phyloP scores from a whole-genome alignment of 768 basidiomycete species.

The Tylopilus plumbeoviolaceoides region DNA sequence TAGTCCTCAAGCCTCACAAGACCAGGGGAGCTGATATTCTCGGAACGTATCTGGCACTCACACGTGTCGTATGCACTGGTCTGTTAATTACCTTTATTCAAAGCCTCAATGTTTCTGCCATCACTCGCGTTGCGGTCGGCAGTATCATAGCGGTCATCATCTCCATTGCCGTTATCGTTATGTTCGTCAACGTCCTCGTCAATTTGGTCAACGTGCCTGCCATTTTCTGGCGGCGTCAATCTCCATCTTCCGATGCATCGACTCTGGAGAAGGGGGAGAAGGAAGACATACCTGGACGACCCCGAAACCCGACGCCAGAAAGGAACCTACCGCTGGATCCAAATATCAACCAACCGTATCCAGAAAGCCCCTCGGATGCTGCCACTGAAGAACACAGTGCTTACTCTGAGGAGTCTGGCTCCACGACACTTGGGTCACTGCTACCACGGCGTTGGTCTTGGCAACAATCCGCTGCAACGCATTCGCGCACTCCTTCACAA shows the following conservation, averaged over 20 bases:
- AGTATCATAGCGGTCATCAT: constrained; percentile 68
- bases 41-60: constrained; percentile 58
- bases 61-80: constrained; percentile 65
- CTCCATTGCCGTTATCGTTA: constrained; percentile 63
- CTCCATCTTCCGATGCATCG: constrained; percentile 12
- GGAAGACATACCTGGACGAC: constrained; percentile 30
- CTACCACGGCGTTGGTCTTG: constrained; percentile 32
- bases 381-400: constrained; percentile 20
- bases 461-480: constrained; percentile 26
- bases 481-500: constrained; percentile 30
- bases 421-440: constrained; percentile 33
- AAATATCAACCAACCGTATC: constrained; percentile 41
- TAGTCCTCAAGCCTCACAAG: constrained; percentile 59
- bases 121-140: constrained; percentile 79
- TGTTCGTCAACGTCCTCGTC: constrained; percentile 62
- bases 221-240: constrained; percentile 15
- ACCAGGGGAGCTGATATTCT: constrained; percentile 71
- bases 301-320: constrained; percentile 53
- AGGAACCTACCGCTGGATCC: constrained; percentile 40
- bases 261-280: constrained; percentile 29
- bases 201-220: constrained; percentile 36
- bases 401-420: constrained; percentile 33
- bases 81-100: constrained; percentile 77
- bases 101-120: constrained; percentile 57
- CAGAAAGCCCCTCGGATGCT: constrained; percentile 32